These are phyloP conservation scores for Gnomoniopsis sp. DNA, from an alignment of 2,329 filamentous ascomycete genomes.

Conservation along the genomic window DNA sequence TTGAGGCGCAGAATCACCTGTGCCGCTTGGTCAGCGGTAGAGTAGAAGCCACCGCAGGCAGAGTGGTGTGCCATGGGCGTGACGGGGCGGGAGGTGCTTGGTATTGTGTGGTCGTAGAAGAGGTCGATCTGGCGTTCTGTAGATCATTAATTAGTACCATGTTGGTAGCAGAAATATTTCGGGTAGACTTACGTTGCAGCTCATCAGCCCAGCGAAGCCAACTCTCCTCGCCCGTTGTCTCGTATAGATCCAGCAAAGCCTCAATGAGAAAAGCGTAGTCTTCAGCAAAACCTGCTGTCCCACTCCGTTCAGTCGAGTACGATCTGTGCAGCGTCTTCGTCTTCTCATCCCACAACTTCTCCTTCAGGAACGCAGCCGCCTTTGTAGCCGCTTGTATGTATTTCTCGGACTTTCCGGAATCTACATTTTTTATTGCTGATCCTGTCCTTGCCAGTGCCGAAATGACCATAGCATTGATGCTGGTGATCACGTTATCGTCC, in stretches of 20 bases:
- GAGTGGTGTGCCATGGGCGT: constrained; percentile 27
- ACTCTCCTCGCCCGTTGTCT: constrained; percentile 71
- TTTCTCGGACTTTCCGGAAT: constrained; percentile 51
- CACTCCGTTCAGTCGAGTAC: constrained; percentile 63
- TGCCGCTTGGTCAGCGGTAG: constrained; percentile 58
- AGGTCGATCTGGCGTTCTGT: constrained; percentile 68
- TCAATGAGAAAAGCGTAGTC: constrained; percentile 90
- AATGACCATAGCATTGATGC: constrained; percentile 87
- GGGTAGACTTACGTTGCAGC: constrained; percentile 62
- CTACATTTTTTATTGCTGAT: constrained; percentile 61
- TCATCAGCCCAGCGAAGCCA: constrained; percentile 79
- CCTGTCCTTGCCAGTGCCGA: constrained; percentile 74
- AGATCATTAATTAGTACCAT: constrained; percentile 5
- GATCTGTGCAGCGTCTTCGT: constrained; percentile 68
- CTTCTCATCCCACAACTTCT: constrained; percentile 66
- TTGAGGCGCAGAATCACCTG: constrained; percentile 84
- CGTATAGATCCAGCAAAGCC: constrained; percentile 80
- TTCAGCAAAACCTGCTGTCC: constrained; percentile 76
- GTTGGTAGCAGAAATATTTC: neutral
- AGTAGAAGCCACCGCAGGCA: constrained; percentile 66
- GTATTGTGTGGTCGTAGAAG: constrained; percentile 66
- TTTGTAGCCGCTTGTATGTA: constrained; percentile 66
- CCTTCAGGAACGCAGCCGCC: constrained; percentile 69
- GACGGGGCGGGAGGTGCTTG: constrained; percentile 34
- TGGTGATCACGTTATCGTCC: constrained; percentile 84